Evolutionary conservation across 2,329 filamentous ascomycete species (phyloP), one percentile per base, ranked within the genome.

Genomic region (Fusarium temperatum): DNA sequence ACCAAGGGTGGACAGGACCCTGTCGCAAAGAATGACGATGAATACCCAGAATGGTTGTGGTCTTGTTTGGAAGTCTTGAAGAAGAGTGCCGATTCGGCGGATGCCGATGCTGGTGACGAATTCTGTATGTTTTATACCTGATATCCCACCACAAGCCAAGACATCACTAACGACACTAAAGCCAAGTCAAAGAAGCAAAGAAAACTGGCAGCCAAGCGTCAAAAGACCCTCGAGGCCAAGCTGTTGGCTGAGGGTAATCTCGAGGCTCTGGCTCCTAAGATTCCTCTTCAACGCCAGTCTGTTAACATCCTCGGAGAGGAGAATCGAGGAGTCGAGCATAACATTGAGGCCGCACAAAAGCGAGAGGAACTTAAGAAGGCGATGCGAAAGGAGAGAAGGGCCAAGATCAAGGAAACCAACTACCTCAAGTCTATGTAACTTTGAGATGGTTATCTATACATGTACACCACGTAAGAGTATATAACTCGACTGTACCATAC

Each of bases 111-210:
- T 32, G 92, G 91, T 28, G 94, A 96, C 84, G 87, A 95, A 76
- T 96, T 94, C 82, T 95, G 94, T 96, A 89, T 57, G 92, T 89
- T 57, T 10, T 45, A 41, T 47, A 57, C 32, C 51, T 22, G n/a
- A 53, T 22, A 24, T 15, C 11, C 18, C 50, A 41, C 11, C 14
- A 32, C 18, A 32, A 39, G 58, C 36, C 30, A 59, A 64, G 64
- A 22, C 38, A 18, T 50, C 35, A 50, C 75, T 78, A 74, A 78
- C 66, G 38, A 32, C 11, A 38, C 32, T 36, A 66, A 70, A 95
- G 93, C 93, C 67, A 96, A 96, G 89, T 95, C 93, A 35, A 95
- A 94, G 82, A 96, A 95, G 81, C 90, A 94, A 82, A 90, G 94
- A 68, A 88, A 90, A 64, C 81, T 92, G 63, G 94, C 94, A 14